Percentiles rank a stretch among this genome's conserved stretches.
Evolutionary conservation across 2,329 filamentous ascomycete genomes (phyloP).

Genomic region (Monilinia aucupariae): DNA sequence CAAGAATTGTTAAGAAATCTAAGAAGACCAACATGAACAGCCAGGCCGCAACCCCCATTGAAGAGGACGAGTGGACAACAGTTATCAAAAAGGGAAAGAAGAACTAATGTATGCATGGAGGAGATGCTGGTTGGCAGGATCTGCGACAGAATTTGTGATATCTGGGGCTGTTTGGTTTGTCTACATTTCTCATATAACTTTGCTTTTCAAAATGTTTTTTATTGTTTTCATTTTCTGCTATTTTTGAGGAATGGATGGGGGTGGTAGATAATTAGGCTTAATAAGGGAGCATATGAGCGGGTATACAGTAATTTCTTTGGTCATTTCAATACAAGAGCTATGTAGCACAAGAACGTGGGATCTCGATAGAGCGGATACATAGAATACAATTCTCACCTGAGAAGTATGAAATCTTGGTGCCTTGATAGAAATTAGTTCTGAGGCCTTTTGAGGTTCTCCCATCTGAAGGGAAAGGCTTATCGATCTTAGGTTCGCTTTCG

Average conservation of each 20-base stretch:
- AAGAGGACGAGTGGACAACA: slow-evolving; percentile 6
- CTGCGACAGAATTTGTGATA: neutral
- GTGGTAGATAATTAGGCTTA: neutral
- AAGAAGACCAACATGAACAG: neutral
- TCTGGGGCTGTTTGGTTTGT: neutral
- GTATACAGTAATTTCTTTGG: neutral
- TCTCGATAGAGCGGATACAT: neutral
- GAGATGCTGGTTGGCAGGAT: neutral
- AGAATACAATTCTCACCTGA: neutral
- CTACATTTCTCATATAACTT: neutral
- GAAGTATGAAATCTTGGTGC: too few relatives aligned
- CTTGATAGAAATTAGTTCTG: neutral
- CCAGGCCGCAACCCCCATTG: neutral
- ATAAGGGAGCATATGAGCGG: neutral
- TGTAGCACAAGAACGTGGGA: neutral
- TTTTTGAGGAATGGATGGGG: neutral
- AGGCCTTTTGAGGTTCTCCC: too few relatives aligned
- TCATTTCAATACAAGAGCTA: neutral
- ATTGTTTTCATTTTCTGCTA: neutral
- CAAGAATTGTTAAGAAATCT: neutral
- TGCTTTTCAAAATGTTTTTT: neutral
- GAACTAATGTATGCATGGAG: neutral
- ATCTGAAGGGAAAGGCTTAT: neutral
- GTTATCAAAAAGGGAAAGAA: slow-evolving; percentile 15
- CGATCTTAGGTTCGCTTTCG: neutral